Evolutionary conservation across 768 basidiomycete species (phyloP).

Genomic region (Gelatoporia subvermispora): DNA sequence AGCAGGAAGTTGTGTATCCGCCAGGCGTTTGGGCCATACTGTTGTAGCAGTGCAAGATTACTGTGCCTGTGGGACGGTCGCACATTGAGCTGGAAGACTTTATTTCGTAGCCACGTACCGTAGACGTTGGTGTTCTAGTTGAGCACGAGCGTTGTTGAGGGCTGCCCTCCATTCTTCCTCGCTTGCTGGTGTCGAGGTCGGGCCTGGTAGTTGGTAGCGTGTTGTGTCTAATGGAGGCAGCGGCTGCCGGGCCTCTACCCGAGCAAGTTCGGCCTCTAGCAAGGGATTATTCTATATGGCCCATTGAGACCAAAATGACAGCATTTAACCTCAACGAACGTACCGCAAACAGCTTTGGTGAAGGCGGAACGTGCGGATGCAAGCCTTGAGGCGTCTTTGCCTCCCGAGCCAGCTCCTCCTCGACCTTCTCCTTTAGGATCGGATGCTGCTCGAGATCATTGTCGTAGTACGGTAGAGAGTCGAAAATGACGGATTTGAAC

Average conservation of each 20-base stretch:
- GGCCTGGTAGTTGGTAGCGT: conserved; percentile 72
- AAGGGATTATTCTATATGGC: conserved; percentile 56
- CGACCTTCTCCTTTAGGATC: conserved; percentile 66
- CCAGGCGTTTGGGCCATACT: conserved; percentile 89
- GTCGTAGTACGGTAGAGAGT: conserved; percentile 93
- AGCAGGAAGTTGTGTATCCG: conserved; percentile 86
- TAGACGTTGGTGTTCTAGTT: conserved; percentile 80
- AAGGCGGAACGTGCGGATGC: conserved; percentile 69
- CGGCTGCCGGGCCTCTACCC: conserved; percentile 64
- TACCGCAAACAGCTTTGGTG: conserved; percentile 64
- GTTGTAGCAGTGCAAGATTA: conserved; percentile 78
- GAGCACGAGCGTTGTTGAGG: conserved; percentile 71
- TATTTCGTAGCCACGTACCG: conserved; percentile 41
- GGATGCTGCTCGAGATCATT: conserved; percentile 82
- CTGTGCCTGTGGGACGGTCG: conserved; percentile 50
- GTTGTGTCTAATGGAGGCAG: conserved; percentile 64
- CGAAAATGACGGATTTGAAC: conserved; percentile 45
- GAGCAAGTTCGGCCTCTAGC: conserved; percentile 67
- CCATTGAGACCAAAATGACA: conserved; percentile 3
- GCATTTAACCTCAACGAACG: conserved; percentile 26
- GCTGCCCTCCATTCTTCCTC: conserved; percentile 77
- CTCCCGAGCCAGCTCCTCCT: conserved; percentile 71
- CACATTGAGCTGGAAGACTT: not conserved
- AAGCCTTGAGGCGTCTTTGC: conserved; percentile 44
- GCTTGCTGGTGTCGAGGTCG: conserved; percentile 53